Evolutionary conservation across 768 basidiomycete species (phyloP), one percentile per base, ranked within the genome.

Genomic region (Leucocoprinus sp.): DNA sequence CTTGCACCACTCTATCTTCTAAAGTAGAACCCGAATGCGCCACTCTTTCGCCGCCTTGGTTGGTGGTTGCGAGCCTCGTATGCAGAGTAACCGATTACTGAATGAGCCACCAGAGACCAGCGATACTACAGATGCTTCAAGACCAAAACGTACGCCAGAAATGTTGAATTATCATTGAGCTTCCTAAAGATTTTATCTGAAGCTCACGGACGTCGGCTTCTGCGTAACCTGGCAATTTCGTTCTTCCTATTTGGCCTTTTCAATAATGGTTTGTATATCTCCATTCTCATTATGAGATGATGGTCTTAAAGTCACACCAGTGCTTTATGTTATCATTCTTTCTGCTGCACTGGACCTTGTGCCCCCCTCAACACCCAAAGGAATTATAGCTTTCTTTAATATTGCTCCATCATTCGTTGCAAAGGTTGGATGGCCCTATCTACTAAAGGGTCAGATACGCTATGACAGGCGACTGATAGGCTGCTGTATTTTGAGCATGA

Each of bases 261-360:
- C 47, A 96, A 96, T 59, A 95, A 96, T 56, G 90, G 91, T 86
- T 19, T 18, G 59, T 54, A n/a, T 38, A 27, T 48, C 26, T 18
- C 11, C 5, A 5, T 27, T 5, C 4, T 8, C 31, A 31, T 31
- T 4, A 8, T 5, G 31, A 4, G 5, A 14, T 7, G 31, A 31
- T 31, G 3, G 31, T 31, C 4, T 12, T 31, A 12, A 31, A 8
- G 28, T 27, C 26, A 36, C 4, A 48, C 0, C 51, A 92, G 92
- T 96, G 4, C 71, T 95, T 46, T 96, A 98, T 64, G 95, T 99
- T 28, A 86, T 98, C 50, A 96, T 98, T 50, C 77, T 99, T 15
- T 95, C 91, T 1, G 95, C 95, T 5, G 96, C 96, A 1, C 70
- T 97, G 3, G 96, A 99, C 58, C 75, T 99, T 2, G 93, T 96